Conservation (phyloP, 2,329 filamentous ascomycete genomes). For the Aspergillus versicolor region DNA sequence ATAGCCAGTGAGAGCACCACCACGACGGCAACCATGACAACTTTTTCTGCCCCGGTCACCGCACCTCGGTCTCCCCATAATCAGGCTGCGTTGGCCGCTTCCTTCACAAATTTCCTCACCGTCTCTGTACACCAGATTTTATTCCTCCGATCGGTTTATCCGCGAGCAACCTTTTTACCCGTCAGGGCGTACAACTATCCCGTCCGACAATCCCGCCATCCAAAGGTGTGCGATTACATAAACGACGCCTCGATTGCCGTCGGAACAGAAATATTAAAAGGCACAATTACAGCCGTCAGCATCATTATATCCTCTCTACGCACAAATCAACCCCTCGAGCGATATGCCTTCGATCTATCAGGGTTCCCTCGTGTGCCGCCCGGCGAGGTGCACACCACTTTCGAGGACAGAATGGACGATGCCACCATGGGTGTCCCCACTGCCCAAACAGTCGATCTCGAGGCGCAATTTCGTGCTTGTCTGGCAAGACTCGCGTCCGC, state of each 20-base stretch:
- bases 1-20: slow-evolving; percentile 44
- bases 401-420: slow-evolving; percentile 45
- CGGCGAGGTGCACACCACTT: slow-evolving; percentile 51
- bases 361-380: slow-evolving; percentile 52
- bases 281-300: slow-evolving; percentile 54
- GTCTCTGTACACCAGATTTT: slow-evolving; percentile 83
- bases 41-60: slow-evolving; percentile 40
- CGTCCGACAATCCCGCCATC: slow-evolving; percentile 82
- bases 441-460: slow-evolving; percentile 42
- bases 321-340: slow-evolving; percentile 55
- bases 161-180: slow-evolving; percentile 71
- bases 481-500: slow-evolving; percentile 45
- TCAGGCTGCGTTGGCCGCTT: slow-evolving; percentile 61
- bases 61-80: slow-evolving; percentile 47
- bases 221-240: slow-evolving; percentile 82
- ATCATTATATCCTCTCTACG: slow-evolving; percentile 56
- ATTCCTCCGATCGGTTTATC: slow-evolving; percentile 79
- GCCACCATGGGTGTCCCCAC: slow-evolving; percentile 30
- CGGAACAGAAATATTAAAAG: slow-evolving; percentile 65
- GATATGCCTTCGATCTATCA: slow-evolving; percentile 61
- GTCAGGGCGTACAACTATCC: slow-evolving; percentile 79
- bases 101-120: slow-evolving; percentile 77
- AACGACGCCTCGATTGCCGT: slow-evolving; percentile 74
- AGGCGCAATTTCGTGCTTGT: slow-evolving; percentile 50
- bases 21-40: slow-evolving; percentile 39